These are phyloP conservation scores for Blastobotrys robertii DNA, from an alignment of 805 yeast genomes.

Conservation along the genomic window DNA sequence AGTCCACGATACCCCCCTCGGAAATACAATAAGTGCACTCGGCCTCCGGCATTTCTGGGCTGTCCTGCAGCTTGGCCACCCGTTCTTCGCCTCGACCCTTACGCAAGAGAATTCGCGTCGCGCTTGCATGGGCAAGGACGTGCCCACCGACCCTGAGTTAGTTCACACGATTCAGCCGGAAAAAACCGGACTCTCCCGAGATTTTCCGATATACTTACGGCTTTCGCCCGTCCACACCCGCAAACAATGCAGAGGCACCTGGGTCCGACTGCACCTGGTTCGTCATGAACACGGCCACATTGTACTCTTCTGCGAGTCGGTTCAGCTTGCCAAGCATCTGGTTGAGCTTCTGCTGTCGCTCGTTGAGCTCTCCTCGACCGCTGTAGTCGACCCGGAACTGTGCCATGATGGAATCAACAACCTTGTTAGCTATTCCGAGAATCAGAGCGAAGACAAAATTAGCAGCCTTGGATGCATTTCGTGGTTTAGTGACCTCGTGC, in stretches of 20 bases:
- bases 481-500: no score
- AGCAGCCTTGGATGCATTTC: no score
- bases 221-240: conserved; percentile 73
- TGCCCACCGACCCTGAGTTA: conserved; percentile 56
- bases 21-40: conserved; percentile 67
- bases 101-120: conserved; percentile 59
- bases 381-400: conserved; percentile 68
- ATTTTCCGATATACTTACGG: conserved; percentile 33
- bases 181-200: conserved; percentile 2
- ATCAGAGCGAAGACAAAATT: no score
- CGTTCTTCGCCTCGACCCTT: conserved; percentile 76
- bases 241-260: conserved; percentile 71
- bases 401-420: conserved; percentile 71
- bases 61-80: conserved; percentile 66
- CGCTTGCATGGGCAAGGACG: conserved; percentile 72
- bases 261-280: conserved; percentile 81
- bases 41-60: conserved; percentile 74
- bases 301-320: conserved; percentile 67
- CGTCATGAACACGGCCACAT: conserved; percentile 63
- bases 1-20: conserved; percentile 45
- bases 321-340: conserved; percentile 44
- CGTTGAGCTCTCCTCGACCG: conserved; percentile 70
- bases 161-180: not conserved
- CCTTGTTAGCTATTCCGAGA: no score
- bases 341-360: conserved; percentile 60